Conservation (phyloP, 2,329 filamentous ascomycete species). For the Ascochyta pisi region DNA sequence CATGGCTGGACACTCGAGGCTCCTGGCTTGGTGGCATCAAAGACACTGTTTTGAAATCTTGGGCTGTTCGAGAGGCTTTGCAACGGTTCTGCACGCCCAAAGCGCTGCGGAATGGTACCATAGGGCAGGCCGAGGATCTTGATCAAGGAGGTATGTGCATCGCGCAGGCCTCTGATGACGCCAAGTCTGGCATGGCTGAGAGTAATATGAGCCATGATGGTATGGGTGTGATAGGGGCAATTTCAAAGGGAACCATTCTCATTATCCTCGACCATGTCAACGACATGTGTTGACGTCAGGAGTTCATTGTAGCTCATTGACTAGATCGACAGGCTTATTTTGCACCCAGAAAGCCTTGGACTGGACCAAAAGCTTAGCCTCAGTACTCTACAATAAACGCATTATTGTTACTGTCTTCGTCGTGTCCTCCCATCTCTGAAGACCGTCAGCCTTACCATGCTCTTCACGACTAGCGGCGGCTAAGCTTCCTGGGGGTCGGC, state of each 20-base stretch:
- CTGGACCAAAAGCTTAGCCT: too few species aligned
- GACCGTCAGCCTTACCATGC: conserved; percentile 10
- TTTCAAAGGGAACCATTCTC: background rate
- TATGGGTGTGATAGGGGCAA: background rate
- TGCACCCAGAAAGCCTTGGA: background rate
- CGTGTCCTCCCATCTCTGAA: too few species aligned
- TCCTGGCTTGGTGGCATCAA: conserved; percentile 23
- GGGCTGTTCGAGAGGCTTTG: background rate
- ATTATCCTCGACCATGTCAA: background rate
- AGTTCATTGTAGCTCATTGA: background rate
- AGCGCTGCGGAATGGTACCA: conserved; percentile 20
- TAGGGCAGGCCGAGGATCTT: conserved; percentile 23
- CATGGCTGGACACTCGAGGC: conserved; percentile 25
- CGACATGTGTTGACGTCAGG: conserved; percentile 18
- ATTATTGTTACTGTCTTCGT: background rate
- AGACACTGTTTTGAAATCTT: conserved; percentile 6
- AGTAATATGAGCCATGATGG: conserved; percentile 9
- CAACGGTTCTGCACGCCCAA: conserved; percentile 19
- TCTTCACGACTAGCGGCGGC: conserved; percentile 33
- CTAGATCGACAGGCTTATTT: background rate
- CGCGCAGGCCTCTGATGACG: conserved; percentile 15
- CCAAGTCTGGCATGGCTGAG: conserved; percentile 18
- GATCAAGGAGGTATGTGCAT: conserved; percentile 11
- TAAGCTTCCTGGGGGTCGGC: conserved; percentile 39
- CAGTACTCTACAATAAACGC: too few species aligned